Evolutionary conservation across 2,329 filamentous ascomycete species (phyloP).

Genomic region (Calonectria hongkongensis): DNA sequence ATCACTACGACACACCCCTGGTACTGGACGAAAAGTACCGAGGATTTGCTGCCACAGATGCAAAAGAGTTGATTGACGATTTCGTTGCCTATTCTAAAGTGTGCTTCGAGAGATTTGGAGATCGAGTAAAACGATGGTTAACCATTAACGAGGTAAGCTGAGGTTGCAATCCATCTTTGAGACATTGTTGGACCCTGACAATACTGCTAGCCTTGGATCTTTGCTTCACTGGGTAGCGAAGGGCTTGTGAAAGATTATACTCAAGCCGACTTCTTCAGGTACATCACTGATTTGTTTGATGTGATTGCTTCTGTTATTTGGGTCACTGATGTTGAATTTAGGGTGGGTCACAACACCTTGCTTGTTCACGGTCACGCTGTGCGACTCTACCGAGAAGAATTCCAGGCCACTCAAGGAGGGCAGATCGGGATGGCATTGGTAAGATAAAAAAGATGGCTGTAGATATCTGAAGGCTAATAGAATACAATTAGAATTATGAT

Average conservation of each 20-base stretch:
- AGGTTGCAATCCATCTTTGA: background rate
- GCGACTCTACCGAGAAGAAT: constrained; percentile 1
- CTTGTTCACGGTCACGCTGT: constrained; percentile 14
- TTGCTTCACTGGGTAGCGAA: background rate
- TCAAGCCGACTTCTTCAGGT: constrained; percentile 24
- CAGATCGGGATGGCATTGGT: constrained; percentile 26
- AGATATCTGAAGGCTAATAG: background rate
- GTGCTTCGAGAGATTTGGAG: constrained; percentile 30
- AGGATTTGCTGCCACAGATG: constrained; percentile 12
- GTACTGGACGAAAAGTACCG: constrained; percentile 6
- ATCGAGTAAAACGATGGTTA: constrained; percentile 28
- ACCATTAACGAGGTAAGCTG: constrained; percentile 26
- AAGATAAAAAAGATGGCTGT: background rate
- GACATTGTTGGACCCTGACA: background rate
- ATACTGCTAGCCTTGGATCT: constrained; percentile 24
- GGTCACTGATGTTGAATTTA: background rate
- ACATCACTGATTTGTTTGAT: background rate
- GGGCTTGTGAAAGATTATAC: constrained; percentile 19
- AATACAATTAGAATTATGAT: constrained; percentile 16
- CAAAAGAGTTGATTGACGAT: constrained; percentile 18
- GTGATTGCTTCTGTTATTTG: too few species aligned
- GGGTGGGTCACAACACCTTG: constrained; percentile 22
- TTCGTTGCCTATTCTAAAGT: constrained; percentile 18
- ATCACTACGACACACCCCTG: constrained; percentile 28
- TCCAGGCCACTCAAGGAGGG: constrained; percentile 7